Evolutionary conservation across 148 eudicot species (phyloP).

Genomic region (Fagopyrum homotropicum): DNA sequence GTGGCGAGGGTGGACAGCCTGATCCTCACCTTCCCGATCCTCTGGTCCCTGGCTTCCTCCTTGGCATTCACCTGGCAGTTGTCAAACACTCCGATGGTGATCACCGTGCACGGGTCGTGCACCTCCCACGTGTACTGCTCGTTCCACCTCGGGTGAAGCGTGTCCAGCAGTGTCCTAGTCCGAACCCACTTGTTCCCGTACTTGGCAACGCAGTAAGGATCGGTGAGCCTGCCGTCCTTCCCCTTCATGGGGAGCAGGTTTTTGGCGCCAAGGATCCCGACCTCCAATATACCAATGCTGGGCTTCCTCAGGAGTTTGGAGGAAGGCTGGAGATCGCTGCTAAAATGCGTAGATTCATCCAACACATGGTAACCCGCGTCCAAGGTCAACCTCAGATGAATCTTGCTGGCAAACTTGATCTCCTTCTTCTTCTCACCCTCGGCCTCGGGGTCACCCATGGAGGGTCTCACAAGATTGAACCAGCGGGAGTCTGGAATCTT

Average conservation of each 20-base stretch:
- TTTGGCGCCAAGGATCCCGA: conserved; percentile 75
- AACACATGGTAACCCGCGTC: conserved; percentile 91
- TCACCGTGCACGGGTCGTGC: conserved; percentile 77
- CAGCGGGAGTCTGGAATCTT: conserved; percentile 68
- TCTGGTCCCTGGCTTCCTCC: conserved; percentile 57
- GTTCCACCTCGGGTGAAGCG: conserved; percentile 68
- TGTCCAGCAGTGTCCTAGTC: conserved; percentile 76
- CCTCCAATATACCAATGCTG: conserved; percentile 72
- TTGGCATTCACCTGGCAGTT: conserved; percentile 61
- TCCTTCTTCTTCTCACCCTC: conserved; percentile 58
- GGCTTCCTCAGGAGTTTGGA: conserved; percentile 62
- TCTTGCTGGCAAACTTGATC: conserved; percentile 63
- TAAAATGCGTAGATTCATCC: conserved; percentile 85
- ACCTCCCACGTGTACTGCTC: conserved; percentile 99
- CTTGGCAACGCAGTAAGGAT: conserved; percentile 90
- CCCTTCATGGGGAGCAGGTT: conserved; percentile 81
- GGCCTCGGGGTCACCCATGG: conserved; percentile 15
- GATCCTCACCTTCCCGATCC: conserved; percentile 84
- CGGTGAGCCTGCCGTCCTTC: conserved; percentile 58
- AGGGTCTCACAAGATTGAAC: conserved; percentile 54
- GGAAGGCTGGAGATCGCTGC: conserved; percentile 92
- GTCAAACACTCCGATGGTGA: conserved; percentile 88
- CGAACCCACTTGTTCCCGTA: conserved; percentile 95
- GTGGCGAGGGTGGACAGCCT: conserved; percentile 79
- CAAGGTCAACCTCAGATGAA: conserved; percentile 56